These are phyloP conservation scores for Caloboletus firmus DNA, from an alignment of 1,284 basidiomycete species.

Conservation along the genomic window DNA sequence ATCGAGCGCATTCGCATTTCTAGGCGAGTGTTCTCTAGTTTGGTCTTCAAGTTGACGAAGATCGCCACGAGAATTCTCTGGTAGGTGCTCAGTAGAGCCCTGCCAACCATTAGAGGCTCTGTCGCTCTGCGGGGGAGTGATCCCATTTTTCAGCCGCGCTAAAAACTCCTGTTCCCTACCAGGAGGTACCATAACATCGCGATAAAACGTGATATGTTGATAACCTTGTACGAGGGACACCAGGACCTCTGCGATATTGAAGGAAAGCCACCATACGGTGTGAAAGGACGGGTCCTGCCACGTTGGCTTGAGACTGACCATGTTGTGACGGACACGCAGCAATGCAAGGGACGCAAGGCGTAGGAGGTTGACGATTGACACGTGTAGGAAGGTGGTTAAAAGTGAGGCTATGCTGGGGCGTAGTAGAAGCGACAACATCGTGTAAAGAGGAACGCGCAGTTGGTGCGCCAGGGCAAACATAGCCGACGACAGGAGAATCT, in stretches of 20 bases:
- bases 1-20: conserved; percentile 9
- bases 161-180: conserved; percentile 39
- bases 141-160: conserved; percentile 21
- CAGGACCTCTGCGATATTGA: conserved; percentile 64
- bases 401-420: conserved; percentile 40
- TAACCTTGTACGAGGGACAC: conserved; percentile 69
- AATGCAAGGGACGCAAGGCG: conserved; percentile 56
- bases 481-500: conserved; percentile 56
- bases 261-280: conserved; percentile 70
- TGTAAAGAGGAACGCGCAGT: conserved; percentile 53
- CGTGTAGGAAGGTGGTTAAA: conserved; percentile 51
- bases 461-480: conserved; percentile 62
- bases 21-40: not conserved
- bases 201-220: conserved; percentile 61
- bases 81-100: conserved; percentile 10
- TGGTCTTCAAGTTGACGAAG: conserved; percentile 27
- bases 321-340: conserved; percentile 50
- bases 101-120: conserved; percentile 15
- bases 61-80: conserved; percentile 22
- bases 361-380: conserved; percentile 50
- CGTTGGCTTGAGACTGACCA: conserved; percentile 45
- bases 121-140: conserved; percentile 11
- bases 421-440: conserved; percentile 30
- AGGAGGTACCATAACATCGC: conserved; percentile 58
- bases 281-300: conserved; percentile 60